Evolutionary conservation across 2,329 filamentous ascomycete species (phyloP), one percentile per base, ranked within the genome.

Genomic region (Phyllosticta citribraziliensis): DNA sequence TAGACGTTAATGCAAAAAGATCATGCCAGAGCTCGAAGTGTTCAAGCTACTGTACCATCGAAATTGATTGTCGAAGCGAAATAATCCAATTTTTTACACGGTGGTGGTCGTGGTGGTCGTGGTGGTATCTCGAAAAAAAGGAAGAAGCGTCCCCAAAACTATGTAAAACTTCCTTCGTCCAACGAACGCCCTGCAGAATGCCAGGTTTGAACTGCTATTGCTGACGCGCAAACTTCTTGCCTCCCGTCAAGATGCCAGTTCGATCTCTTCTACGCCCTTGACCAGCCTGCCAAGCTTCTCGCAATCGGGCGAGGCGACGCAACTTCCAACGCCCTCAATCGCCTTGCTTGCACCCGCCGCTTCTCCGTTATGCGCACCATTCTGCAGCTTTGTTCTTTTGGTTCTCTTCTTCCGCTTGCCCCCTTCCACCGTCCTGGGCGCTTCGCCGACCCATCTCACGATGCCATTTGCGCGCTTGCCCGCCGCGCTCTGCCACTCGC

Each of bases 371-470:
- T n/a, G 40, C 12, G 40, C 5, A n/a, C 40, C 40, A n/a, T 47
- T n/a, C 17, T 47, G 14, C 4, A 3, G 14, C 17, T n/a, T 47
- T n/a, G 40, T n/a, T 8, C 17, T 17, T n/a, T 47, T 47, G 0
- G 40, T n/a, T 6, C 40, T 19, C 40, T n/a, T 47, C n/a, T 47
- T 47, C 17, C n/a, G 17, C 40, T 47, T 47, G 14, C 40, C 40
- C 14, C 40, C 40, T 47, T 47, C 40, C 1, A 47, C 40, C 0
- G 40, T n/a, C 40, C n/a, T 19, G 14, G 78, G 78, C 25, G 76
- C 75, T 63, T 80, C 78, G 22, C 74, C 67, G 11, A 93, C 82
- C 89, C 89, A 94, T 52, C 82, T 75, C 0, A 84, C 82, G 62
- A 93, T 84, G 17, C 83, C 82, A 55, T 84, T 80, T 0, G 88